phyloP scores from a whole-genome alignment of 2,329 filamentous ascomycete genomes.

The Chrysoporthe puriensis region DNA sequence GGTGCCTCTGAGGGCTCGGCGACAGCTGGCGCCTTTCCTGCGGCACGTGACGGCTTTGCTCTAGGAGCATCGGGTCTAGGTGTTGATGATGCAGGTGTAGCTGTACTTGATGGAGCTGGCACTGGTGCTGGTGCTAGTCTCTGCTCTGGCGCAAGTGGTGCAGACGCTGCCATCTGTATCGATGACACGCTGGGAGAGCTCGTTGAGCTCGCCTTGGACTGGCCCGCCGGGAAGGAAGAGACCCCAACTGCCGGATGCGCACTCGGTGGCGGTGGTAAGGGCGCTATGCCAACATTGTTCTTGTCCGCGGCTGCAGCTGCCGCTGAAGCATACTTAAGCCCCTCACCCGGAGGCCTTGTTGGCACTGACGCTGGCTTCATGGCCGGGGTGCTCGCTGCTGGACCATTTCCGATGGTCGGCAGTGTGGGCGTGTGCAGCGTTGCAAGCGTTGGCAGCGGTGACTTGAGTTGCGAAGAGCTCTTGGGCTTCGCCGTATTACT shows the following conservation, averaged over 20 bases:
- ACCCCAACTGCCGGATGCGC: slow-evolving; percentile 46
- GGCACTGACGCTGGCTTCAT: slow-evolving; percentile 88
- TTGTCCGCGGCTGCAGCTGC: slow-evolving; percentile 89
- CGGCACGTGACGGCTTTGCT: slow-evolving; percentile 43
- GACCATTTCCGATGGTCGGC: slow-evolving; percentile 62
- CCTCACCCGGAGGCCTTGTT: slow-evolving; percentile 82
- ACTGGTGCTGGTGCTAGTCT: slow-evolving; percentile 38
- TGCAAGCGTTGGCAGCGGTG: slow-evolving; percentile 87
- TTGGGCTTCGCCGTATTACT: slow-evolving; percentile 61
- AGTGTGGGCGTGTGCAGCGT: slow-evolving; percentile 76
- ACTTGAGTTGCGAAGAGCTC: slow-evolving; percentile 90
- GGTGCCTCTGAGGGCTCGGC: slow-evolving; percentile 48
- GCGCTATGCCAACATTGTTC: slow-evolving; percentile 90
- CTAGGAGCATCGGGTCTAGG: slow-evolving; percentile 39
- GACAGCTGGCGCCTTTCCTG: slow-evolving; percentile 48
- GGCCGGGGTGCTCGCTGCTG: slow-evolving; percentile 46
- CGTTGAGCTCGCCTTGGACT: slow-evolving; percentile 58
- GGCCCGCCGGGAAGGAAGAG: slow-evolving; percentile 50
- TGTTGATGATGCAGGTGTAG: slow-evolving; percentile 35
- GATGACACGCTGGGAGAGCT: slow-evolving; percentile 56
- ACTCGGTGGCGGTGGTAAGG: slow-evolving; percentile 86
- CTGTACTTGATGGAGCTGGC: slow-evolving; percentile 34
- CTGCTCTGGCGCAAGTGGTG: slow-evolving; percentile 41
- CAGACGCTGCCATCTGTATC: slow-evolving; percentile 49
- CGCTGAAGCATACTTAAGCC: slow-evolving; percentile 94